phyloP scores from a whole-genome alignment of 257 asterid species.

The Solanum rostratum region DNA sequence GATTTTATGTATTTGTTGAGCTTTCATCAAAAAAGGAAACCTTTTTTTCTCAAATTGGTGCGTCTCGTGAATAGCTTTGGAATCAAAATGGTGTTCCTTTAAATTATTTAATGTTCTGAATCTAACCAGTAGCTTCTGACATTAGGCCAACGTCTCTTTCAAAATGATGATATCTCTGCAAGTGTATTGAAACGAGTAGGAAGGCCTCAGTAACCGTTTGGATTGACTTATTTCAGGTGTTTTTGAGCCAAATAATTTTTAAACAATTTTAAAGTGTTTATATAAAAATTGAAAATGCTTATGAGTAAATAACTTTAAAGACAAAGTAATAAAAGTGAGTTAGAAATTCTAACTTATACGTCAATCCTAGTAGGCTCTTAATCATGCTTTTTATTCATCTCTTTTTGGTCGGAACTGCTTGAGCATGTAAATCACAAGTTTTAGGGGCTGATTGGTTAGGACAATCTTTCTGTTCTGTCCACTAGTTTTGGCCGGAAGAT shows the following conservation, averaged over 20 bases:
- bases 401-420: background rate
- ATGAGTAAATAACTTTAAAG: no score
- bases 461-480: background rate
- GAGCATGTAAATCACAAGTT: background rate
- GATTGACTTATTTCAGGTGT: no score
- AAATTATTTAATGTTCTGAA: background rate
- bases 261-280: no score
- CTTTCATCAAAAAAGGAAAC: background rate
- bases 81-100: background rate
- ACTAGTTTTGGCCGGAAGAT: background rate
- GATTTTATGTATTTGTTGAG: background rate
- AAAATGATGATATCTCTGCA: background rate
- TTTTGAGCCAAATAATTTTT: no score
- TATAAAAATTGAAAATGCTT: no score
- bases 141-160: background rate
- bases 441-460: background rate
- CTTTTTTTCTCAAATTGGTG: background rate
- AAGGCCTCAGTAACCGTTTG: background rate
- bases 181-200: background rate
- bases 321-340: no score
- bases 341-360: no score
- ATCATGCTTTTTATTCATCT: background rate
- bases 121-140: background rate
- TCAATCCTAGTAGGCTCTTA: no score
- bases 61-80: background rate